Evolutionary conservation across 129 eudicot species (phyloP).

Genomic region (Erigeron canadensis): DNA sequence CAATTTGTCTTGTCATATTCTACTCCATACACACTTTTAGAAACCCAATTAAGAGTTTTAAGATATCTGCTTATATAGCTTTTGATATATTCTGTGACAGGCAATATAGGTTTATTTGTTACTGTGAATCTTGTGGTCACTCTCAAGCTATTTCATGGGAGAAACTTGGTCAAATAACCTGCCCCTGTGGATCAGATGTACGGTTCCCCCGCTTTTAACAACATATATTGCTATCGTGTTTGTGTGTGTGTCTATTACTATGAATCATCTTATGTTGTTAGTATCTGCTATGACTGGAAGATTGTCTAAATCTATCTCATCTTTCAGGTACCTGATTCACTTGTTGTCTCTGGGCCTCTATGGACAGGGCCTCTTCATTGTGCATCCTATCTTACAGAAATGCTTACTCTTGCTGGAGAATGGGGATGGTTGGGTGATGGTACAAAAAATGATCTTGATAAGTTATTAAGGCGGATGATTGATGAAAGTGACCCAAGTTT

Average conservation of each 20-base stretch:
- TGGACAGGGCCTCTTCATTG: conserved; percentile 98
- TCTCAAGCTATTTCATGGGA: conserved; percentile 72
- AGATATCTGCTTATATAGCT: not conserved
- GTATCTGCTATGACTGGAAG: not conserved
- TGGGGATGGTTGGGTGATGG: conserved; percentile 86
- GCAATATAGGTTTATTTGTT: conserved; percentile 76
- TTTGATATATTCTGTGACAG: conserved; percentile 33
- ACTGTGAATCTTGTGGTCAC: conserved; percentile 76
- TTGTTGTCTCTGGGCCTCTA: conserved; percentile 83
- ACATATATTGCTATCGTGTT: not conserved
- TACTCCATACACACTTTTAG: not conserved
- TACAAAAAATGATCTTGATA: conserved; percentile 50
- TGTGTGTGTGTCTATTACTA: not conserved
- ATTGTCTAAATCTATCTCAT: conserved; percentile 17
- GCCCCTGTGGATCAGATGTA: conserved; percentile 73
- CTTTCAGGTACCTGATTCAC: conserved; percentile 58
- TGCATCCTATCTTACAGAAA: conserved; percentile 53
- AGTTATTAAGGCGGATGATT: conserved; percentile 63
- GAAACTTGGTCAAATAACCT: conserved; percentile 58
- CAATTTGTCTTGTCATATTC: conserved; percentile 4
- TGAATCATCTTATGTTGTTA: not conserved
- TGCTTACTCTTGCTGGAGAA: conserved; percentile 65
- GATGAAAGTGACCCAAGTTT: conserved; percentile 84
- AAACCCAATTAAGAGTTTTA: conserved; percentile 8
- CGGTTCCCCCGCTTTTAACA: not conserved